Conservation (phyloP, 108 stramenopile genomes). For the Cyclotella cryptica region DNA sequence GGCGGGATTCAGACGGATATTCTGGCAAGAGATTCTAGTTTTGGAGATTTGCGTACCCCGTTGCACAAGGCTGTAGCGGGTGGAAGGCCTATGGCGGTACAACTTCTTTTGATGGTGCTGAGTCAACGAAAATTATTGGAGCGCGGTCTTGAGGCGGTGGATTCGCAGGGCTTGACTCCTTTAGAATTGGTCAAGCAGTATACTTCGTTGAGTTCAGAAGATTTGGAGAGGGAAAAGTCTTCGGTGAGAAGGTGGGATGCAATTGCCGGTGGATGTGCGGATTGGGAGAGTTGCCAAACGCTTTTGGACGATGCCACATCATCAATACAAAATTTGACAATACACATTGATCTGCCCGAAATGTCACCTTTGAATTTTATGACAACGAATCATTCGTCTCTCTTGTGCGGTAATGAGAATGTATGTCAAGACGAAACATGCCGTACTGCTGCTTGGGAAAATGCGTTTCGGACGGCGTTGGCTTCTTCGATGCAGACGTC, state of each 20-base stretch:
- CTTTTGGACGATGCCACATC: conserved; percentile 51
- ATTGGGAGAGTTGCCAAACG: conserved; percentile 69
- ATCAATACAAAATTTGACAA: not conserved
- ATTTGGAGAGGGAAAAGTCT: conserved; percentile 53
- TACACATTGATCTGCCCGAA: not conserved
- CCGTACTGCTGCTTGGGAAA: conserved; percentile 64
- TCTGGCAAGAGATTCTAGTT: conserved; percentile 70
- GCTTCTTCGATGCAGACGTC: conserved; percentile 42
- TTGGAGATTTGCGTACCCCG: conserved; percentile 79
- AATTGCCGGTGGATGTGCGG: conserved; percentile 70
- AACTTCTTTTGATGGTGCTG: conserved; percentile 66
- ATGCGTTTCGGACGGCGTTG: conserved; percentile 60
- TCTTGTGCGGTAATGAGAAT: conserved; percentile 29
- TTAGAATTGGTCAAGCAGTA: conserved; percentile 63
- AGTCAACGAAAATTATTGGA: conserved; percentile 30
- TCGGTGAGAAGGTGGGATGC: conserved; percentile 80
- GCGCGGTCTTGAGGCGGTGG: conserved; percentile 29
- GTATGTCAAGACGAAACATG: conserved; percentile 46
- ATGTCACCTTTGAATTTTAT: not conserved
- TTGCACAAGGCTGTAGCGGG: conserved; percentile 89
- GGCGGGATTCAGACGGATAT: conserved; percentile 44
- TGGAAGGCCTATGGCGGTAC: conserved; percentile 79
- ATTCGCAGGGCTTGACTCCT: conserved; percentile 42
- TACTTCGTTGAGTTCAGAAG: conserved; percentile 26
- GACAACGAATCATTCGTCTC: not conserved